Evolutionary conservation across 83 land plant genomes (phyloP), one percentile per base, ranked within the genome.

Genomic region (Diphasiastrum complanatum): DNA sequence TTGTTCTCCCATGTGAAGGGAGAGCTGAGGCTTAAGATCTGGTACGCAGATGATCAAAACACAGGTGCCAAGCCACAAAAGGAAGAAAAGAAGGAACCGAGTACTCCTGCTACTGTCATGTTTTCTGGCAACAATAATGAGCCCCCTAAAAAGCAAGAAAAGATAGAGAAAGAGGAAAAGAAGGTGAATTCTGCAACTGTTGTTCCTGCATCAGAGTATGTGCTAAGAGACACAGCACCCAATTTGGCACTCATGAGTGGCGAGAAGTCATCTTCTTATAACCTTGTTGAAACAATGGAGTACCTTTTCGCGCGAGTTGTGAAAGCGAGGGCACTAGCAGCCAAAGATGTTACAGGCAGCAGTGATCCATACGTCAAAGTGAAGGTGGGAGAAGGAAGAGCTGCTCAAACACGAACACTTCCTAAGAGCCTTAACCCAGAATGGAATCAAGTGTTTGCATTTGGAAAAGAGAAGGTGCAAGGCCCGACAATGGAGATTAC

Each of bases 1-100:
- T 54, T 83, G 2, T 83, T 83, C 55, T 83, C 86, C 0, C 80
- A 77, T 48, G 77, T 74, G 5, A 75, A 81, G 50, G 86, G 86
- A 5, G 86, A 83, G 71, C 72, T 83, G 18, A 78, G 80, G 31
- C 60, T 83, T 3, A 79, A 71, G 62, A 79, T 83, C 11, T 83
- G 65, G 35, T 49, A 72, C 37, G 69, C 71, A 11, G 83, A 79
- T 54, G 78, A 80, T n/a, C n/a, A n/a, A n/a, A n/a, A n/a, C n/a
- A n/a, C n/a, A n/a, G n/a, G n/a, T n/a, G n/a, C n/a, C n/a, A n/a
- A n/a, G n/a, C n/a, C n/a, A n/a, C n/a, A n/a, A n/a, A n/a, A n/a
- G n/a, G n/a, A n/a, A n/a, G n/a, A n/a, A n/a, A n/a, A n/a, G n/a
- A n/a, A n/a, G n/a, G n/a, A n/a, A n/a, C n/a, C n/a, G n/a, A n/a